Conservation (phyloP, 2,329 filamentous ascomycete species). For the Mollisia scopiformis region DNA sequence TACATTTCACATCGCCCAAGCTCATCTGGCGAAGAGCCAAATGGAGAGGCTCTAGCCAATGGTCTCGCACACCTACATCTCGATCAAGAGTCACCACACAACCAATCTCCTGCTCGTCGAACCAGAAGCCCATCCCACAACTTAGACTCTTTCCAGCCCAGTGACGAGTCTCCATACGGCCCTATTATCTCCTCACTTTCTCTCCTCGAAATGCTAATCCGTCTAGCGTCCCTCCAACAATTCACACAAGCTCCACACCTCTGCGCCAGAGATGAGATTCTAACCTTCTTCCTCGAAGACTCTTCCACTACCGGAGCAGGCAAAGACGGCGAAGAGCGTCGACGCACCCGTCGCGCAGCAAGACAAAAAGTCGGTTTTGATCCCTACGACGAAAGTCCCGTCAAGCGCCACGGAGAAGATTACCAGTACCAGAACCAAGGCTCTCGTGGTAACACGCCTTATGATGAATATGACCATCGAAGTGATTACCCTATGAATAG, state of each 20-base stretch:
- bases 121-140: conserved; percentile 1
- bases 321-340: conserved; percentile 61
- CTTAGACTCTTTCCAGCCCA: background rate
- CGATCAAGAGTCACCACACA: conserved; percentile 24
- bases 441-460: conserved; percentile 25
- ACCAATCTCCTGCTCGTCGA: conserved; percentile 12
- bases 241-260: conserved; percentile 75
- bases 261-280: conserved; percentile 70
- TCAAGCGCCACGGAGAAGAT: conserved; percentile 65
- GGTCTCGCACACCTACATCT: conserved; percentile 30
- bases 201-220: conserved; percentile 72
- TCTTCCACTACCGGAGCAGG: conserved; percentile 68
- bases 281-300: conserved; percentile 76
- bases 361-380: conserved; percentile 68
- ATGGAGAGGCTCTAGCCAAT: conserved; percentile 15
- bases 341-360: conserved; percentile 61
- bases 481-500: conserved; percentile 8
- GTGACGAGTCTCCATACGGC: conserved; percentile 43
- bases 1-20: conserved; percentile 27
- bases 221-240: conserved; percentile 72
- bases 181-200: conserved; percentile 69
- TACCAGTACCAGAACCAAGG: conserved; percentile 52
- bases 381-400: conserved; percentile 71
- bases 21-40: conserved; percentile 19
- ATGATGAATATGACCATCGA: conserved; percentile 20